A percentile compares a stretch with the other conserved stretches of the same genome.
Conservation (phyloP, 192 early-diverging fungal genomes). For the Backusella sp. region DNA sequence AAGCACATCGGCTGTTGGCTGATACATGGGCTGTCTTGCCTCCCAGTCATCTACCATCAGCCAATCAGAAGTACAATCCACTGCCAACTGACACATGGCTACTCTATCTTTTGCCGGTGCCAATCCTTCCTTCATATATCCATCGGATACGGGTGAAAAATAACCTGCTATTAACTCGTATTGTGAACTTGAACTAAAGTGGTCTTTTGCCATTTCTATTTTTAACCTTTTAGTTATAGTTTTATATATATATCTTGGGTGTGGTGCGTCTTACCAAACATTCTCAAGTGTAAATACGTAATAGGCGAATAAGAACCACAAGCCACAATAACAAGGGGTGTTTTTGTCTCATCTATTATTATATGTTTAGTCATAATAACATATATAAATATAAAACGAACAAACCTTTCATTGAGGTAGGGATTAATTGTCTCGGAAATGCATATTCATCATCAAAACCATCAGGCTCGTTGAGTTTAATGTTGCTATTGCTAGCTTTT, state of each 20-base stretch:
- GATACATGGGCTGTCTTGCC: slow-evolving; percentile 71
- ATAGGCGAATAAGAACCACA: slow-evolving; percentile 98
- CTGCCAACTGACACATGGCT: slow-evolving; percentile 89
- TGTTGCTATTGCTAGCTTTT: not conserved
- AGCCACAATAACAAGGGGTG: slow-evolving; percentile 87
- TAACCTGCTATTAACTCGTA: slow-evolving; percentile 95
- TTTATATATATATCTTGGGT: not conserved
- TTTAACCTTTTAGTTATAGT: not conserved
- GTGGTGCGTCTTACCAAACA: slow-evolving; percentile 81
- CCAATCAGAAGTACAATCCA: slow-evolving; percentile 82
- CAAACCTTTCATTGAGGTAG: slow-evolving; percentile 26
- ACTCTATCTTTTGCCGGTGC: slow-evolving; percentile 86
- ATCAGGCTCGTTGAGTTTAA: not conserved
- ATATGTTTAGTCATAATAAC: slow-evolving; percentile 25
- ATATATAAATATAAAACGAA: not conserved
- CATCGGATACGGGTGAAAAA: slow-evolving; percentile 95
- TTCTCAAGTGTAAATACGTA: slow-evolving; percentile 95
- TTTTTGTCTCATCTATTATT: slow-evolving; percentile 58
- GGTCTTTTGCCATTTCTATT: slow-evolving; percentile 93
- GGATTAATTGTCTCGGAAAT: slow-evolving; percentile 27
- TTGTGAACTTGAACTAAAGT: slow-evolving; percentile 64
- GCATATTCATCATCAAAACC: slow-evolving; percentile 22
- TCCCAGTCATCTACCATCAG: slow-evolving; percentile 98
- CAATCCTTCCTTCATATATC: slow-evolving; percentile 91
- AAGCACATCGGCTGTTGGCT: slow-evolving; percentile 84